Conservation (phyloP, 345 rosid genomes). For the Eucalyptus polyanthemos region DNA sequence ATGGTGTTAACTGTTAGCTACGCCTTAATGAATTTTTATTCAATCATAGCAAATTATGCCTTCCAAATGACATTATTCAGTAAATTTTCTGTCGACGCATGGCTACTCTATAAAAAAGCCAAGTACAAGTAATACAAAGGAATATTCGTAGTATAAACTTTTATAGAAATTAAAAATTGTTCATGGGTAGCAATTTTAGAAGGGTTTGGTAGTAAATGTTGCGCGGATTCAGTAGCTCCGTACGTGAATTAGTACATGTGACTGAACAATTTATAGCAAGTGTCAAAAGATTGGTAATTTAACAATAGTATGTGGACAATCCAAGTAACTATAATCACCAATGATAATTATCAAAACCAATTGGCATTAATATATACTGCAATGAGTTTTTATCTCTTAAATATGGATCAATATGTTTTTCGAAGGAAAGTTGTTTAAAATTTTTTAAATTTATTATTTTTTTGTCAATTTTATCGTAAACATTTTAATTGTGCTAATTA, state of each 20-base stretch:
- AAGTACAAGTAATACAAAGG: neutral
- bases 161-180: neutral
- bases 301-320: neutral
- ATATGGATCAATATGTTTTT: no score
- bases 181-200: neutral
- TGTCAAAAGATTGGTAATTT: neutral
- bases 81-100: neutral
- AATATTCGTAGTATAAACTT: neutral
- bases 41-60: no score
- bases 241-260: neutral
- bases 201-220: neutral
- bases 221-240: neutral
- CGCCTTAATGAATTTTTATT: no score
- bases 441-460: accelerated
- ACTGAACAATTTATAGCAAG: neutral
- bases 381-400: neutral
- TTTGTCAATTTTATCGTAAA: no score
- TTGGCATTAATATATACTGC: neutral
- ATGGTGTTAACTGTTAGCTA: no score
- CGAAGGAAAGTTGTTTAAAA: no score
- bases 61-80: neutral
- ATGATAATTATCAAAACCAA: neutral
- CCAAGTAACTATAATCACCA: neutral
- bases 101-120: neutral
- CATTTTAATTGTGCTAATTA: no score